Base-by-base conservation (phyloP, 169 alveolate species). In the Cardiosporidium cionae region DNA sequence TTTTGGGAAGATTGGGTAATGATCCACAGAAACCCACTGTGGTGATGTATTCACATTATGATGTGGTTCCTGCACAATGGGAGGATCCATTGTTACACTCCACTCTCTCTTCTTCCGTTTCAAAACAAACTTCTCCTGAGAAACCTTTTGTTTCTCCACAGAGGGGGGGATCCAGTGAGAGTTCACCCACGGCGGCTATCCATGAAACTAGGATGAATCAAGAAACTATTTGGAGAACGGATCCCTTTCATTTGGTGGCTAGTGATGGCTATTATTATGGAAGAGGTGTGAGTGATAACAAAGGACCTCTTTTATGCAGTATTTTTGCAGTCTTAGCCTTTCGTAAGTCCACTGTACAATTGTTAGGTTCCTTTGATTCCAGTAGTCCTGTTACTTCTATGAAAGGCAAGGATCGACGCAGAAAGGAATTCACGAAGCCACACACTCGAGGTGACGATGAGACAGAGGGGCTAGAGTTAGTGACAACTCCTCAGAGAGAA, bases 11-110 rank as follows among this genome's bases (percentile, higher is more conserved):
- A 22, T 65, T 78, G n/a, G 84, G 84, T 25, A 16, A 69, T 31
- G 65, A 70, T 36, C 76, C 84, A 31, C 35, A 23, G 32, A 75
- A 71, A 54, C 84, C 84, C 28, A 78, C 84, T 22, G 67, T 78
- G 35, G 80, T 78, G 54, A 68, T 78, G n/a, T 78, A 78, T 65
- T 70, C 80, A 35, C 84, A 78, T 33, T 78, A 78, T 44, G 84
- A 78, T 32, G 84, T 78, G 7, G 84, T 78, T 29, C 37, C 73
- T 2, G 76, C 79, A 0, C 74, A 64, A 32, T 0, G 1, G n/a
- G n/a, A n/a, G 52, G 44, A 25, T 36, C 44, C 70, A 2, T 22
- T n/a, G 7, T 2, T 27, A n/a, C 3, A 6, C 44, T n/a, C n/a
- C n/a, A n/a, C n/a, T n/a, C n/a, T n/a, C n/a, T n/a, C n/a, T n/a